Evolutionary conservation across 164 flowering plant species (phyloP).

Genomic region (Vitis riparia): DNA sequence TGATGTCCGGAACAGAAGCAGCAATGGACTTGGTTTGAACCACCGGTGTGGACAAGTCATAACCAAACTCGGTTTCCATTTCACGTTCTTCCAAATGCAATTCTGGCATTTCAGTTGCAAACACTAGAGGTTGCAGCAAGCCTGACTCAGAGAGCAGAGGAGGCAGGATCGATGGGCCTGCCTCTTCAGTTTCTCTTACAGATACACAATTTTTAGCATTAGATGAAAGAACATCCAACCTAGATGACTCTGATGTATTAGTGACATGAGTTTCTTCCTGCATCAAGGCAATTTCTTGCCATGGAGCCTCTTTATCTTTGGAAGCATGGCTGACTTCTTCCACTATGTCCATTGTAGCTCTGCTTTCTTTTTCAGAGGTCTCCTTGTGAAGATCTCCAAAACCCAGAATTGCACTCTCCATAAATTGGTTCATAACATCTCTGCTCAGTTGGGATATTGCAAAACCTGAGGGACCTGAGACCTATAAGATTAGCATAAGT

Average conservation of each 20-base stretch:
- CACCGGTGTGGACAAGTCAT: conserved; percentile 11
- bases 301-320: conserved; percentile 15
- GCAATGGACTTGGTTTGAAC: conserved; percentile 16
- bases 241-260: conserved; percentile 13
- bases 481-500: conserved; percentile 30
- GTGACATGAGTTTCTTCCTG: conserved; percentile 18
- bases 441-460: conserved; percentile 21
- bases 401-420: conserved; percentile 17
- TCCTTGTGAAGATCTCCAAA: conserved; percentile 12
- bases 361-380: conserved; percentile 7
- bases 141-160: conserved; percentile 14
- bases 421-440: conserved; percentile 9
- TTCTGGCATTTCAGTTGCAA: conserved; percentile 19
- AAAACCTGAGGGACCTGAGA: conserved; percentile 20
- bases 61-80: conserved; percentile 14
- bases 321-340: conserved; percentile 11
- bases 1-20: conserved; percentile 18
- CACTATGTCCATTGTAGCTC: conserved; percentile 8
- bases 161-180: conserved; percentile 11
- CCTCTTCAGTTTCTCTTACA: conserved; percentile 14
- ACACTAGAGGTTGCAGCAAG: conserved; percentile 11
- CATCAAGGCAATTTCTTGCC: conserved; percentile 15
- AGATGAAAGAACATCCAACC: conserved; percentile 20
- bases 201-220: conserved; percentile 7
- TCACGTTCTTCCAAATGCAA: conserved; percentile 15